phyloP scores from a whole-genome alignment of 768 basidiomycete genomes.

The Boletus subparvulus region DNA sequence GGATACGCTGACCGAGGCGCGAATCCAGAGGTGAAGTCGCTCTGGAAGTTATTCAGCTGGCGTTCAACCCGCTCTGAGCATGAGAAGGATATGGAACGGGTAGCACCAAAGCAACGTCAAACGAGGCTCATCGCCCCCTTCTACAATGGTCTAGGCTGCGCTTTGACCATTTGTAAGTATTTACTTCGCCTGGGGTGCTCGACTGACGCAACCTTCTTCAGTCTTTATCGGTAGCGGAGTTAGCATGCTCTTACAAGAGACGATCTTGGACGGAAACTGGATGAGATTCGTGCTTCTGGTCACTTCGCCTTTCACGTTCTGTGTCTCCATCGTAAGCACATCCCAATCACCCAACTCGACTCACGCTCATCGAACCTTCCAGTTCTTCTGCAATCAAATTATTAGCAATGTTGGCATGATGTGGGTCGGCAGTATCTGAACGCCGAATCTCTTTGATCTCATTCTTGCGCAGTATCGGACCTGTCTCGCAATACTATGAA shows the following conservation, averaged over 20 bases:
- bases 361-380: neutral
- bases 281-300: slow-evolving; percentile 63
- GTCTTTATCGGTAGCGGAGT: slow-evolving; percentile 70
- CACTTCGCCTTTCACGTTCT: slow-evolving; percentile 70
- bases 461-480: slow-evolving; percentile 57
- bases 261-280: slow-evolving; percentile 60
- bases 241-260: slow-evolving; percentile 62
- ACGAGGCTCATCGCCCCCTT: slow-evolving; percentile 69
- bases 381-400: slow-evolving; percentile 78
- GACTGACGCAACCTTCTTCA: slow-evolving; percentile 27
- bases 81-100: slow-evolving; percentile 53
- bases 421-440: slow-evolving; percentile 39
- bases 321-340: slow-evolving; percentile 65
- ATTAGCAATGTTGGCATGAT: slow-evolving; percentile 62
- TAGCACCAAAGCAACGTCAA: slow-evolving; percentile 40
- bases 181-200: neutral
- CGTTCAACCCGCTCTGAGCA: slow-evolving; percentile 44
- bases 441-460: neutral
- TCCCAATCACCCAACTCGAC: neutral
- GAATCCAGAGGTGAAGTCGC: neutral
- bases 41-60: slow-evolving; percentile 39
- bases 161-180: slow-evolving; percentile 59
- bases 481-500: slow-evolving; percentile 81
- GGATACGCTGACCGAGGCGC: neutral
- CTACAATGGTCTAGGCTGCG: slow-evolving; percentile 70